Conservation (phyloP, 2,329 filamentous ascomycete genomes). For the Aspergillus ustus region DNA sequence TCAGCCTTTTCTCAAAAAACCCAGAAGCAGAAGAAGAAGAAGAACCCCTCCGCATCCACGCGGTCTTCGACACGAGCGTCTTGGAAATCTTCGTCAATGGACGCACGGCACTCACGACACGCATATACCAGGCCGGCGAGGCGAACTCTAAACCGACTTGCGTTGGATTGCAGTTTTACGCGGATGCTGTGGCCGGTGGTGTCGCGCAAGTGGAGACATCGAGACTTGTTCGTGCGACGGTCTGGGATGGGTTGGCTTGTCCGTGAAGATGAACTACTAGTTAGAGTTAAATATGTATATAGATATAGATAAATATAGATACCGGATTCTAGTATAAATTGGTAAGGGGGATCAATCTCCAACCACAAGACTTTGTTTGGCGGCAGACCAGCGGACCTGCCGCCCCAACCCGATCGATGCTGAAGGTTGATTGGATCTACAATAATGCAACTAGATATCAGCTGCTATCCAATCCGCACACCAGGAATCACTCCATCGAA, state of each 20-base stretch:
- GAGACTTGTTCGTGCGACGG: slow-evolving; percentile 23
- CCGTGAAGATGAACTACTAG: not conserved
- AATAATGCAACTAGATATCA: no score
- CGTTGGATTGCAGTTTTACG: slow-evolving; percentile 26
- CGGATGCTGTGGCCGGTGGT: slow-evolving; percentile 10
- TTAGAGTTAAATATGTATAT: not conserved
- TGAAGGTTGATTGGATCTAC: no score
- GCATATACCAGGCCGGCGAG: slow-evolving; percentile 35
- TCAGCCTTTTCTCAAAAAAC: not conserved
- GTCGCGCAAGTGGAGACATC: slow-evolving; percentile 4
- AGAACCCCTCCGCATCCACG: slow-evolving; percentile 47
- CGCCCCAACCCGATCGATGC: no score
- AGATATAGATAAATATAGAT: not conserved
- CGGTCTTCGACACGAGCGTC: slow-evolving; percentile 49
- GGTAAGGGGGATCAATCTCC: no score
- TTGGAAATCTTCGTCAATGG: slow-evolving; percentile 54
- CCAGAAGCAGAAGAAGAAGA: slow-evolving; percentile 23
- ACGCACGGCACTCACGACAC: slow-evolving; percentile 48
- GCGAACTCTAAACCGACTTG: slow-evolving; percentile 18
- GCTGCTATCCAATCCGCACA: no score
- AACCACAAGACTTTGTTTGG: no score
- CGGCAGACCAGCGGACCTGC: no score
- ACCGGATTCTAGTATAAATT: no score
- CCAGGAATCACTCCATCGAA: no score
- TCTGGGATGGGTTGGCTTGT: slow-evolving; percentile 32